Conservation (phyloP, 768 basidiomycete genomes). For the Crassisporium funariophilum region DNA sequence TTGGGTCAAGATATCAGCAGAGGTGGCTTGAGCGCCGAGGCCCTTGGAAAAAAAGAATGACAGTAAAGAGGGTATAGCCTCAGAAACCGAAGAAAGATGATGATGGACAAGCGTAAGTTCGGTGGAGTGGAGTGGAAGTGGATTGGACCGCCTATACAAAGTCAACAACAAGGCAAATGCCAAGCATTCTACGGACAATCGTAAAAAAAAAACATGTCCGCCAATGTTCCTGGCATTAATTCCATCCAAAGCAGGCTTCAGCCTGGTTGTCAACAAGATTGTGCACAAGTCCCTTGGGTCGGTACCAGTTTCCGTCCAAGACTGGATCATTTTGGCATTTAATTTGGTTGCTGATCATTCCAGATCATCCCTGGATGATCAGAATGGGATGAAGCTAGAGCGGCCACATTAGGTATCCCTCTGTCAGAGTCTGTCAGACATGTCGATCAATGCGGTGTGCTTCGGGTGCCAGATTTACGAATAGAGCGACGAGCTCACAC, state of each 20-base stretch:
- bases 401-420: too few relatives aligned
- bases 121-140: neutral
- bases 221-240: conserved; percentile 11
- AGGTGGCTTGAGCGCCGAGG: conserved; percentile 4
- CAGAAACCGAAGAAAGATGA: neutral
- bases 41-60: conserved; percentile 5
- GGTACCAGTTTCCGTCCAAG: too few relatives aligned
- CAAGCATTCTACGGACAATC: conserved; percentile 5
- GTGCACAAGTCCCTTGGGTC: neutral
- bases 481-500: too few relatives aligned
- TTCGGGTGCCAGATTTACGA: too few relatives aligned
- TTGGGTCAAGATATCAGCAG: neutral
- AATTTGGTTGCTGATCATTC: too few relatives aligned
- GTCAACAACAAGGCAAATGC: conserved; percentile 1
- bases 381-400: too few relatives aligned
- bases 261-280: neutral
- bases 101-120: neutral
- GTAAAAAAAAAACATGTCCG: neutral
- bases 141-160: neutral
- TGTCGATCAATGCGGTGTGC: too few relatives aligned
- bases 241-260: neutral
- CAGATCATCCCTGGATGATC: too few relatives aligned
- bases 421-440: too few relatives aligned
- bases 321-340: too few relatives aligned
- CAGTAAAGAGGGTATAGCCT: neutral